Evolutionary conservation across 2,329 filamentous ascomycete genomes (phyloP).

Genomic region (Fusarium sp.): DNA sequence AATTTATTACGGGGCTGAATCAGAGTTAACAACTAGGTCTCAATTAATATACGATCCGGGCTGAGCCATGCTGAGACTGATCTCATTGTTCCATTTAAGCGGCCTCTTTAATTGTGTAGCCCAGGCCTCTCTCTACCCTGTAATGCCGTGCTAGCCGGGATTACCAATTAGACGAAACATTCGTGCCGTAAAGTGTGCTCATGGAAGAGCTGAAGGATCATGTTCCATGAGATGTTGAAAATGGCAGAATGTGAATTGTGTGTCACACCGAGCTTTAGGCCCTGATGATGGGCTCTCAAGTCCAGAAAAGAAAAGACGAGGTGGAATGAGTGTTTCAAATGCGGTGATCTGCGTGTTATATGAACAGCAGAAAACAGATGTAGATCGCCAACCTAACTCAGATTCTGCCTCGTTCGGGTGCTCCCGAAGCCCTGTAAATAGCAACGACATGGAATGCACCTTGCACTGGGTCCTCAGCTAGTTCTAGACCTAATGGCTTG

Average conservation of each 20-base stretch:
- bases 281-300: background rate
- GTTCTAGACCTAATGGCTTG: slow-evolving; percentile 25
- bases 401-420: slow-evolving; percentile 8
- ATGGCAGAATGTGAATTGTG: background rate
- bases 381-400: background rate
- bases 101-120: background rate
- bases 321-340: slow-evolving; percentile 5
- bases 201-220: background rate
- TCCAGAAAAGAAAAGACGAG: background rate
- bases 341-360: background rate
- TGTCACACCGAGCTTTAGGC: background rate
- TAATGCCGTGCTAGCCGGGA: slow-evolving; percentile 4
- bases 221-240: background rate
- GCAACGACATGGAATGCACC: background rate
- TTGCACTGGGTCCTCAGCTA: slow-evolving; percentile 4
- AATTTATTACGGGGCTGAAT: background rate
- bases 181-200: background rate
- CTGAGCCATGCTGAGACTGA: background rate
- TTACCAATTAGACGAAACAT: background rate
- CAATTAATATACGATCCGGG: background rate
- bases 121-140: background rate
- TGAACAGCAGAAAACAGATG: background rate
- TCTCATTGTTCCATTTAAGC: background rate
- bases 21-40: background rate
- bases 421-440: slow-evolving; percentile 23